These are phyloP conservation scores for Echeveria elegans DNA, from an alignment of 164 flowering plant genomes.

Conservation along the genomic window DNA sequence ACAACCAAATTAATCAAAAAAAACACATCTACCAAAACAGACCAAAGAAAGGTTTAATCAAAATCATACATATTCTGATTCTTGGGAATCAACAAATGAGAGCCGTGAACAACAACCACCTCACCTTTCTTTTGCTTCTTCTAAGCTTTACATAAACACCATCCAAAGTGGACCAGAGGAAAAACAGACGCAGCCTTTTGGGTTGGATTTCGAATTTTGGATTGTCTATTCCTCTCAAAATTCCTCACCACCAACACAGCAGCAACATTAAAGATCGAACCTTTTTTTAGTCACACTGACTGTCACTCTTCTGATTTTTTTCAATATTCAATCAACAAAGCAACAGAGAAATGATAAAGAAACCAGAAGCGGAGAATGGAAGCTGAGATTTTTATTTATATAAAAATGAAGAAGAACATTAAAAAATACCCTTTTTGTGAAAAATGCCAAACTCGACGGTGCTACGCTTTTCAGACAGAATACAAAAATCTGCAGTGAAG, in stretches of 20 bases:
- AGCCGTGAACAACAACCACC: conserved; percentile 5
- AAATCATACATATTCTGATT: background rate
- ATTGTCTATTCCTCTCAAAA: background rate
- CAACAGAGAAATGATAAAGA: background rate
- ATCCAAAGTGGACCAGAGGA: background rate
- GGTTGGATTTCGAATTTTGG: too few relatives aligned
- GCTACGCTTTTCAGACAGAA: too few relatives aligned
- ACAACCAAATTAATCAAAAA: background rate
- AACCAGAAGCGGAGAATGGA: background rate
- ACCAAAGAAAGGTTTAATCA: background rate
- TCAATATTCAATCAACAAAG: background rate
- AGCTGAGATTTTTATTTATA: background rate
- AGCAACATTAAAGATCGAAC: background rate
- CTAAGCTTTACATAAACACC: background rate
- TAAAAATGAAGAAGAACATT: background rate
- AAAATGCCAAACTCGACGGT: background rate
- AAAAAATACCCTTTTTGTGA: background rate
- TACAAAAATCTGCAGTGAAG: too few relatives aligned
- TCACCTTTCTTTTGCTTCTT: background rate
- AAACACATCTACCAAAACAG: background rate
- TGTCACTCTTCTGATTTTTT: background rate
- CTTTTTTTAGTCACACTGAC: background rate
- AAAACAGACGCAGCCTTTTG: background rate
- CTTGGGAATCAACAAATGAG: background rate
- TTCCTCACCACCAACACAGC: conserved; percentile 4